Evolutionary conservation across 495 filamentous ascomycete species (phyloP).

Genomic region (Copromyces sp.): DNA sequence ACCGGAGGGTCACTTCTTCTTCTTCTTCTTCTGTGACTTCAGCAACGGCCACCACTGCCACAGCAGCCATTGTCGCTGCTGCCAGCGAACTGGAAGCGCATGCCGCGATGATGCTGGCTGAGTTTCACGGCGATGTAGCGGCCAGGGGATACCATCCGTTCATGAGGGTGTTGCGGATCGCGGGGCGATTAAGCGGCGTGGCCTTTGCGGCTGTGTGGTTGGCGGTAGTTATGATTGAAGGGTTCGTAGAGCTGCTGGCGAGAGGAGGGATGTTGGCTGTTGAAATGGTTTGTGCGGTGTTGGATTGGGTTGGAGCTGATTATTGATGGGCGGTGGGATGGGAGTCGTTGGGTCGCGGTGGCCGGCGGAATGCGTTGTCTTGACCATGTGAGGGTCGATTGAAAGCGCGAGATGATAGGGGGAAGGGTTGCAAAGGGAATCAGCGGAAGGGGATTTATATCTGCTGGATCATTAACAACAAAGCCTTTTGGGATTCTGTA

Average conservation of each 20-base stretch:
- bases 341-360: background rate
- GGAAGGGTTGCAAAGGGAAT: background rate
- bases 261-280: slow-evolving; percentile 16
- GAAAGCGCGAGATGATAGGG: background rate
- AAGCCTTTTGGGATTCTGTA: background rate
- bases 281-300: slow-evolving; percentile 18
- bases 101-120: slow-evolving; percentile 8
- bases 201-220: slow-evolving; percentile 21
- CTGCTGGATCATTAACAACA: background rate
- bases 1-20: background rate
- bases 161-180: slow-evolving; percentile 8
- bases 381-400: background rate
- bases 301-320: slow-evolving; percentile 27
- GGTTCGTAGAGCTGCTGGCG: slow-evolving; percentile 13
- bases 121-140: slow-evolving; percentile 2
- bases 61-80: background rate
- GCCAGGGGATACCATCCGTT: slow-evolving; percentile 8
- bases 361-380: background rate
- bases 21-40: background rate
- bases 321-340: slow-evolving; percentile 8
- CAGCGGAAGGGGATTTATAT: background rate
- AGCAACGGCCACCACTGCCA: background rate
- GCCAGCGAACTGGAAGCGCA: slow-evolving; percentile 3
- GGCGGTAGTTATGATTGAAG: slow-evolving; percentile 18
- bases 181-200: slow-evolving; percentile 11